Evolutionary conservation across 2,329 filamentous ascomycete species (phyloP), one percentile per base, ranked within the genome.

Genomic region (Penicillium sp.): DNA sequence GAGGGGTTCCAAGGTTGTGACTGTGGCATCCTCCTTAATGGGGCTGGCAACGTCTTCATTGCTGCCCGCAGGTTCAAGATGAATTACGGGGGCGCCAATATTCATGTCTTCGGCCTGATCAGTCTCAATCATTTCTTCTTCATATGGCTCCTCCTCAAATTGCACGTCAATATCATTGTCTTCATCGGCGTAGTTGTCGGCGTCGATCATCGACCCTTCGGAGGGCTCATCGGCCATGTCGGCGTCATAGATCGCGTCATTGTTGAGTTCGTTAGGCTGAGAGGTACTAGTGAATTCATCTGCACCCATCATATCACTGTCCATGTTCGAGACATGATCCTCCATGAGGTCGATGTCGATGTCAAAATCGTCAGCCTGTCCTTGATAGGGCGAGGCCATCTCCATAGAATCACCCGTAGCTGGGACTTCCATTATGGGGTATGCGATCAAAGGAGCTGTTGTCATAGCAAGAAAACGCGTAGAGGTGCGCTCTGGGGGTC

Each of bases 281-380:
- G 63, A 64, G 57, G 62, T 68, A 59, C 64, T 73, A 58, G 65
- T 65, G 57, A 60, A 74, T 23, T 78, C 68, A 63, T 79, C 71
- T 45, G 71, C 69, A 40, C 76, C 74, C 57, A 74, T 75, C 68
- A 76, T 72, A 44, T 73, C 71, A 54, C 76, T 74, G 62, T 87
- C 85, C 63, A 84, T 80, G 48, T 84, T 76, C 52, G 85, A 83
- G 57, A 79, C 77, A 62, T 85, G 81, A 63, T 85, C 82, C 58
- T 87, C 70, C 65, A 76, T 73, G 58, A 81, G 69, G 62, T 85
- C 84, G 59, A 87, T 77, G 62, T 87, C 84, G 59, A 87, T 84
- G 76, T 65, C 82, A 76, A 66, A 87, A 76, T 78, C 78, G 64
- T 83, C 81, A 49, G 76, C 76, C 53, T 74, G 71, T 4, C 71